Evolutionary conservation across 495 filamentous ascomycete genomes (phyloP), one percentile per base, ranked within the genome.

Genomic region (Aspergillus carlsbadensis): DNA sequence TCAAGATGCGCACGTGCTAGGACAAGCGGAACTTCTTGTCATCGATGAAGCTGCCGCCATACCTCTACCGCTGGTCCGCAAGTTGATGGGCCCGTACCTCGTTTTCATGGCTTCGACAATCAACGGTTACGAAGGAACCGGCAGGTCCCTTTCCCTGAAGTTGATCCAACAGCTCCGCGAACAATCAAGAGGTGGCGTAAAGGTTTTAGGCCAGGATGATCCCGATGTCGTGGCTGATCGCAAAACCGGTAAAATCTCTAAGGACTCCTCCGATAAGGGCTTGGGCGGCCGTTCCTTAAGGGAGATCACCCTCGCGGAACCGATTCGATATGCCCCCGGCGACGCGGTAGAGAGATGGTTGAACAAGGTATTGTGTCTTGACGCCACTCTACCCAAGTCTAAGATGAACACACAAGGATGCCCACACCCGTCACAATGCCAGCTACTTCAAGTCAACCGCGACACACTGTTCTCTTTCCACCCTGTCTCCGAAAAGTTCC

Each of bases 71-170:
- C 72, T 97, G 40, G 94, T 98, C 11, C 82, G 87, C 58, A 97
- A 96, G 68, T 80, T 99, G 29, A 90, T 99, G 83, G 94, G 95
- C 0, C 94, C 92, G n/a, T 99, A 98, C 70, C 78, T 98, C 20
- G 91, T 98, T 3, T 99, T 99, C 76, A 99, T 99, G 95, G 91
- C 95, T 4, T 98, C 94, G 1, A 99, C 95, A 13, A 96, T 99
- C 73, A 98, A 96, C 65, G 95, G 95, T 50, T 99, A 99, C 66
- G 95, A 99, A 74, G 95, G 95, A 59, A 99, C 95, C 3, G 95
- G 95, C 29, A 83, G 95, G 36, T 97, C 93, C 1, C 79, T 99
- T 2, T 98, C 95, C 3, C 72, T 99, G 39, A 99, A 99, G 72
- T 79, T 99, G 56, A 98, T 99, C 58, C 92, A 97, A 63, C 95